Evolutionary conservation across 2,329 filamentous ascomycete genomes (phyloP), one percentile per base, ranked within the genome.

Genomic region (Apiospora hydei): DNA sequence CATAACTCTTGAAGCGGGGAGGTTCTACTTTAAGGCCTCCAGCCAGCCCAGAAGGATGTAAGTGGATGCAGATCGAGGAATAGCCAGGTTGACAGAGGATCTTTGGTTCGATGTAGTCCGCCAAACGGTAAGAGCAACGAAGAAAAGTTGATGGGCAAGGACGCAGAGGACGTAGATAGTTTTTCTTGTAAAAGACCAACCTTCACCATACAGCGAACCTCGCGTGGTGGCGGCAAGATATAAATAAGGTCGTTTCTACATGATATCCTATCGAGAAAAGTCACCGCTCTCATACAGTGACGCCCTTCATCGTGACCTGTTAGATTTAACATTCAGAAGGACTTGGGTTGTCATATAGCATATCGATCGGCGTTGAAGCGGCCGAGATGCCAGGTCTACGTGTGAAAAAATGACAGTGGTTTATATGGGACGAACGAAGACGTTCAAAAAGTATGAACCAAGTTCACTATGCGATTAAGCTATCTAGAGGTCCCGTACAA

Each of bases 21-120:
- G 57, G 18, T 41, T 41, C 51, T 21, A 41, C 34, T 64, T 13
- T 18, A 41, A 41, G 34, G 10, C 11, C 18, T 64, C 21, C 21
- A n/a, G 57, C 21, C 21, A n/a, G 57, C 34, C 18, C 10, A 64
- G 57, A 41, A 41, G 57, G 57, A 34, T 64, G 57, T 41, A 34
- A 64, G 41, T 64, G 57, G 57, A 41, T 24, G 34, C 57, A 41
- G 34, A 64, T 64, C 41, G 57, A 64, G 57, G 57, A 64, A 41
- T 34, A 64, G 34, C 18, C 34, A 41, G 57, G 11, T 64, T 64
- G 57, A 41, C 57, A 18, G 34, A 64, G 34, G 34, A n/a, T 64
- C 7, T 38, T 41, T 41, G 57, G 57, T 41, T 41, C 21, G 34
- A 64, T 64, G 57, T 64, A 41, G 34, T 3, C 57, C 57, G 24